Evolutionary conservation across 2,329 filamentous ascomycete genomes (phyloP), one percentile per base, ranked within the genome.

Genomic region (Verticillium nonalfalfae): DNA sequence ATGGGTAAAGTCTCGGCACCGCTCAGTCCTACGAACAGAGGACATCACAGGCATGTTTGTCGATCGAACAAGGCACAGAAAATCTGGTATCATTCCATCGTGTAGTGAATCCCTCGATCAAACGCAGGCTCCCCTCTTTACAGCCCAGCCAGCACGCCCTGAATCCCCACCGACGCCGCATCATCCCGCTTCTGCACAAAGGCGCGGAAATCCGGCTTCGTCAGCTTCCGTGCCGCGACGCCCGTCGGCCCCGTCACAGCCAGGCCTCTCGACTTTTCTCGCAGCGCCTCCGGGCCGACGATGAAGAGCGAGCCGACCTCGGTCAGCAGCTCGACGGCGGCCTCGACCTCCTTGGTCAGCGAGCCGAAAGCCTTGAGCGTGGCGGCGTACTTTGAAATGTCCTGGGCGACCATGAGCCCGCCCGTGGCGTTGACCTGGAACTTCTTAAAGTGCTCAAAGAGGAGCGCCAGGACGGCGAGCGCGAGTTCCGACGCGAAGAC

Each of bases 241-340:
- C 70, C 73, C 13, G 11, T 18, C 62, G 67, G 74, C 59, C 69
- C 79, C 61, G 73, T 74, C 64, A 71, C 80, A 64, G 72, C 80
- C 62, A 89, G 74, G 62, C 84, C 86, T 61, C 89, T 79, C 59
- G 87, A 83, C 68, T 90, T 83, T 75, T 93, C 90, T 58, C 86
- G 80, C 63, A 93, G 77, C 39, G 90, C 90, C 74, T 93, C 90
- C 11, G 89, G 86, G 2, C 92, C 91, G 69, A 99, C 91, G 65
- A 99, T 96, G 73, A 99, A 99, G 59, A 99, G 78, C 71, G 93
- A 97, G 11, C 93, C 94, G 62, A 99, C 92, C 79, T 99, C 95
- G 33, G 92, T 89, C 63, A 99, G 77, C 56, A 97, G 85, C 77
- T 99, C 94, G 66, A 97, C 85, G 60, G 86, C 85, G 31, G 82